These are phyloP conservation scores for Cryphonectria nitschkei DNA, from an alignment of 2,329 filamentous ascomycete species.

Conservation along the genomic window DNA sequence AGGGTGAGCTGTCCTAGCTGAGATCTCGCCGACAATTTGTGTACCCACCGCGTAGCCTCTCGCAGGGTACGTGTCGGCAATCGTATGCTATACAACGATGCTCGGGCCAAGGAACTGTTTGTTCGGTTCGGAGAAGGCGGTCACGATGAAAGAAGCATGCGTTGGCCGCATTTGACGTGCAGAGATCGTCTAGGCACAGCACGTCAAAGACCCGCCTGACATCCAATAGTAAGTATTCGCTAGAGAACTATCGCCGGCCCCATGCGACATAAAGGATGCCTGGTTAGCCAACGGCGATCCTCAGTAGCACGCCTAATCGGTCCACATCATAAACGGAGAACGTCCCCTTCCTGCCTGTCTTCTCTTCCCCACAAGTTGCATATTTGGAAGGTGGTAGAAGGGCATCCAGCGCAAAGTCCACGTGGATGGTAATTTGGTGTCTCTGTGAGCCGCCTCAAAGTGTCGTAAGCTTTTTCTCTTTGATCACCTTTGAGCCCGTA, in stretches of 20 bases:
- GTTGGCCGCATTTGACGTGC: neutral
- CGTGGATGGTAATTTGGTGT: neutral
- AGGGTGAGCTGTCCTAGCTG: neutral
- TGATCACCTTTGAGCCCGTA: neutral
- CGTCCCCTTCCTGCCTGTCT: neutral
- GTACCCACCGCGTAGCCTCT: neutral
- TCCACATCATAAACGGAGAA: neutral
- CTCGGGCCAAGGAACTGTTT: neutral
- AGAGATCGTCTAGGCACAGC: neutral
- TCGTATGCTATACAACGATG: neutral
- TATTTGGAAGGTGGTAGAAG: neutral
- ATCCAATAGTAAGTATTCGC: neutral
- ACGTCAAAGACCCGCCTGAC: constrained; percentile 2
- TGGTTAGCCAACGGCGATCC: neutral
- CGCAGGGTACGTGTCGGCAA: neutral
- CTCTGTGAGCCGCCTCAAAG: neutral
- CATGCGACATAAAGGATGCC: neutral
- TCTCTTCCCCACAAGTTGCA: neutral
- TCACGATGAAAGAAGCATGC: neutral
- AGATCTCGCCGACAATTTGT: neutral
- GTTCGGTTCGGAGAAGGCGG: neutral
- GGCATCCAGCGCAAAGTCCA: neutral
- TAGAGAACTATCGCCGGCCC: constrained; percentile 1
- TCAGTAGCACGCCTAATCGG: neutral
- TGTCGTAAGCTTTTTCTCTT: neutral